Conservation (phyloP, 2,329 filamentous ascomycete species). For the Calonectria fujianensis region DNA sequence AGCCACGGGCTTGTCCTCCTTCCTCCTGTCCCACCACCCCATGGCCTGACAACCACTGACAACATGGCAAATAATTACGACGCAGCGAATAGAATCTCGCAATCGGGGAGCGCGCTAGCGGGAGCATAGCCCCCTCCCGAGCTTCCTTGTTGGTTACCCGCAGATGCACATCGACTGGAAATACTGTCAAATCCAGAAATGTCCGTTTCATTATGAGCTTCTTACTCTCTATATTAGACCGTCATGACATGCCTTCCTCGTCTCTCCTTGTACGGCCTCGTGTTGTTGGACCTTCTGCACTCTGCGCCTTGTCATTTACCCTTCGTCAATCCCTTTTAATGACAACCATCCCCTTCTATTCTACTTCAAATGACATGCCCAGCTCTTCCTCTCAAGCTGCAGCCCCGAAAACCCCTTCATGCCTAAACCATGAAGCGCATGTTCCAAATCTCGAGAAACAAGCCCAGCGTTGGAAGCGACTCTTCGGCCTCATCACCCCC, state of each 20-base stretch:
- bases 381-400: background rate
- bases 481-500: constrained; percentile 26
- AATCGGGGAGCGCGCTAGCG: constrained; percentile 31
- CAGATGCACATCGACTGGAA: constrained; percentile 23
- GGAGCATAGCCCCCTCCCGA: constrained; percentile 35
- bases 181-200: constrained; percentile 21
- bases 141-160: constrained; percentile 33
- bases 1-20: constrained; percentile 6
- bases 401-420: constrained; percentile 1
- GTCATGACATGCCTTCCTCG: background rate
- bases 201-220: constrained; percentile 8
- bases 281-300: constrained; percentile 6
- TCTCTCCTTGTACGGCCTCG: constrained; percentile 1
- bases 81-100: constrained; percentile 30
- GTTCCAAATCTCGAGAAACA: constrained; percentile 27
- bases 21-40: constrained; percentile 24
- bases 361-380: constrained; percentile 10
- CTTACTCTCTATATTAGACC: constrained; percentile 25
- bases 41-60: constrained; percentile 31
- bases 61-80: constrained; percentile 32
- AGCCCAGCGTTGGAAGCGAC: constrained; percentile 18
- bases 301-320: background rate
- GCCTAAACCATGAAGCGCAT: constrained; percentile 32
- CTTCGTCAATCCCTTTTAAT: background rate
- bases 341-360: background rate